Evolutionary conservation across 2,329 filamentous ascomycete genomes (phyloP).

Genomic region (Pyricularia pennisetigena): DNA sequence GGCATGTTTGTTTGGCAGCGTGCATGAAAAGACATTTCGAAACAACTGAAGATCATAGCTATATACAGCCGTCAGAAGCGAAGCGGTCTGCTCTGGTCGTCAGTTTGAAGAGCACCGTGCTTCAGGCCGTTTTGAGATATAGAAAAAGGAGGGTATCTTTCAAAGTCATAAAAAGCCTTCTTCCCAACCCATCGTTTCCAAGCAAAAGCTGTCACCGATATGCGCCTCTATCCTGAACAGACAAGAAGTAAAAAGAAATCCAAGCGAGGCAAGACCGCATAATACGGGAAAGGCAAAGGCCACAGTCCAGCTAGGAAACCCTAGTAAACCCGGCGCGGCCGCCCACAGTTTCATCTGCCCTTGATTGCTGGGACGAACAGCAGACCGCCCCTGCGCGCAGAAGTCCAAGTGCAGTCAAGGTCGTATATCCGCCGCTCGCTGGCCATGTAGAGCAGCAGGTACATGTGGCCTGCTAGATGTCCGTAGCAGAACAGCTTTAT

Average conservation of each 20-base stretch:
- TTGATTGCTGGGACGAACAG: conserved; percentile 3
- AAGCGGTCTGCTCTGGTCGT: neutral
- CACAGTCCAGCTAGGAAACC: neutral
- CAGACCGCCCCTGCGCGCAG: neutral
- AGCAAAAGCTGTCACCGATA: neutral
- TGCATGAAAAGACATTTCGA: neutral
- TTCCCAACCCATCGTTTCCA: neutral
- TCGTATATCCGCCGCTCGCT: conserved; percentile 49
- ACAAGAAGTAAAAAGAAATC: neutral
- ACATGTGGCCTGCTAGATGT: conserved; percentile 60
- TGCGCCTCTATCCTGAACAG: neutral
- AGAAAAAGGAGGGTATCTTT: neutral
- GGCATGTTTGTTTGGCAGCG: neutral
- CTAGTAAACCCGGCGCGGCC: neutral
- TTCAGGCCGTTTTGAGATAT: neutral
- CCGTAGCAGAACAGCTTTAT: conserved; percentile 74
- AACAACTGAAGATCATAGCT: neutral
- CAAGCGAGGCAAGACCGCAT: neutral
- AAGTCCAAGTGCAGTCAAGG: neutral
- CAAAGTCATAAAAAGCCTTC: neutral
- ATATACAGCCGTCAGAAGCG: neutral
- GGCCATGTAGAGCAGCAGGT: conserved; percentile 63
- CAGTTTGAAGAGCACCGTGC: neutral
- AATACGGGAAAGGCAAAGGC: neutral
- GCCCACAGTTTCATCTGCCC: neutral